Percentiles rank a stretch among this genome's conserved stretches.
phyloP scores from a whole-genome alignment of 768 basidiomycete species.

The Podaxis mareebaensis region DNA sequence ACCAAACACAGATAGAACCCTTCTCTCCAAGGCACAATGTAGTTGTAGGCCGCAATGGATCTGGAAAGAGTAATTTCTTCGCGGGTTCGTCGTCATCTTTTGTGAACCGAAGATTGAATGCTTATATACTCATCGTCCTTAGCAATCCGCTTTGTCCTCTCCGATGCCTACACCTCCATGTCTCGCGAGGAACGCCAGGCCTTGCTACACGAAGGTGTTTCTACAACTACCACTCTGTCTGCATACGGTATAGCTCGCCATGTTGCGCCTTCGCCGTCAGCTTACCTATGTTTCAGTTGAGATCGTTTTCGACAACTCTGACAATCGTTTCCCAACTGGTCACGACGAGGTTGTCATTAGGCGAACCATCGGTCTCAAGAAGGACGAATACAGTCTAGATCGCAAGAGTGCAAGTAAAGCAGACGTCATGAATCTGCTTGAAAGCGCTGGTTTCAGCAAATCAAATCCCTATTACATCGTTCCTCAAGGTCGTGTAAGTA shows the following conservation, averaged over 20 bases:
- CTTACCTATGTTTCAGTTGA: constrained; percentile 53
- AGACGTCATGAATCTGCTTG: constrained; percentile 96
- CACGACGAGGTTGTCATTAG: constrained; percentile 85
- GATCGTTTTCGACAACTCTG: constrained; percentile 94
- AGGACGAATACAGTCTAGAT: constrained; percentile 97
- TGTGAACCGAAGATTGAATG: neutral
- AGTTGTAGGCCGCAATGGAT: constrained; percentile 96
- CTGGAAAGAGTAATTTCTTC: constrained; percentile 99
- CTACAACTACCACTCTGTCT: constrained; percentile 83
- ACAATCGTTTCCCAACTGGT: constrained; percentile 91
- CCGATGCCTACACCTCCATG: constrained; percentile 97
- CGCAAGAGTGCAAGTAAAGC: constrained; percentile 95
- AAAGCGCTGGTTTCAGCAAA: constrained; percentile 96
- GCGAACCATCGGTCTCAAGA: constrained; percentile 95
- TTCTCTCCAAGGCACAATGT: constrained; percentile 95
- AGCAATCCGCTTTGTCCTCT: constrained; percentile 97
- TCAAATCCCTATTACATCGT: constrained; percentile 99
- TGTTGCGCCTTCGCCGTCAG: neutral
- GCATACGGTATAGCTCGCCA: constrained; percentile 67
- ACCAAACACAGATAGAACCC: constrained; percentile 91
- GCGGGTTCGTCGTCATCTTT: constrained; percentile 57
- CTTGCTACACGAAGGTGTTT: constrained; percentile 92
- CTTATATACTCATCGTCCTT: neutral
- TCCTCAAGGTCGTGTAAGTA: constrained; percentile 89
- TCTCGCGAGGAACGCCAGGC: constrained; percentile 89